phyloP scores from a whole-genome alignment of 73 alveolate species.

The Blepharisma japonicum region DNA sequence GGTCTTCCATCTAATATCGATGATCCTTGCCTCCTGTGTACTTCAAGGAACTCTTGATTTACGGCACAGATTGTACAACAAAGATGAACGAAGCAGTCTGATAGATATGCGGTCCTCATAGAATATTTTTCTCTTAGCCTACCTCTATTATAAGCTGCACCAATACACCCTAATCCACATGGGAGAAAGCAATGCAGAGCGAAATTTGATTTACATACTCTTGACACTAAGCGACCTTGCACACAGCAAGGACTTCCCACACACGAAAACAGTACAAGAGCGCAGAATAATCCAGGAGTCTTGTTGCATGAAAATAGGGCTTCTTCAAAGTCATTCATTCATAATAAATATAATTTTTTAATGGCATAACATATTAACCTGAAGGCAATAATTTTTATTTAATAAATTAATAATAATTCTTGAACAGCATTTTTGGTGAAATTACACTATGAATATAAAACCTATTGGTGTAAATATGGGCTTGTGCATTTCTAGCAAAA shows the following conservation, averaged over 20 bases:
- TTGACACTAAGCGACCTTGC: conserved; percentile 1
- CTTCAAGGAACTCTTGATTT: conserved; percentile 19
- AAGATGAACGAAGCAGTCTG: not conserved
- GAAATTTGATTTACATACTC: not conserved
- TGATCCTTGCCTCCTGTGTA: not conserved
- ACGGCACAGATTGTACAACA: conserved; percentile 11
- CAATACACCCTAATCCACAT: not conserved
- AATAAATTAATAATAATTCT: too few species aligned
- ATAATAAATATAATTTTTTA: too few species aligned
- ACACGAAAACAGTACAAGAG: not conserved
- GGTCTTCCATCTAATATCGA: not conserved
- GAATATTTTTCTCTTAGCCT: not conserved
- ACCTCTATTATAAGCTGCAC: not conserved
- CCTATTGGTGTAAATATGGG: too few species aligned
- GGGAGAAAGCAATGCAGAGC: conserved; percentile 2
- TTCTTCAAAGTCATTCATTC: conserved; percentile 18
- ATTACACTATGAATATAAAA: too few species aligned
- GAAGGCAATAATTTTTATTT: too few species aligned
- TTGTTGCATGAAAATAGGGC: conserved; percentile 1
- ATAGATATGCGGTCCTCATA: not conserved
- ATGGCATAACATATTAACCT: too few species aligned
- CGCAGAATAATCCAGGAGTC: conserved; percentile 26
- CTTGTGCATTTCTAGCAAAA: too few species aligned
- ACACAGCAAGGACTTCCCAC: conserved; percentile 26
- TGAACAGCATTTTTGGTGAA: too few species aligned